phyloP scores from a whole-genome alignment of 768 basidiomycete species.

The Tricholoma sp. region DNA sequence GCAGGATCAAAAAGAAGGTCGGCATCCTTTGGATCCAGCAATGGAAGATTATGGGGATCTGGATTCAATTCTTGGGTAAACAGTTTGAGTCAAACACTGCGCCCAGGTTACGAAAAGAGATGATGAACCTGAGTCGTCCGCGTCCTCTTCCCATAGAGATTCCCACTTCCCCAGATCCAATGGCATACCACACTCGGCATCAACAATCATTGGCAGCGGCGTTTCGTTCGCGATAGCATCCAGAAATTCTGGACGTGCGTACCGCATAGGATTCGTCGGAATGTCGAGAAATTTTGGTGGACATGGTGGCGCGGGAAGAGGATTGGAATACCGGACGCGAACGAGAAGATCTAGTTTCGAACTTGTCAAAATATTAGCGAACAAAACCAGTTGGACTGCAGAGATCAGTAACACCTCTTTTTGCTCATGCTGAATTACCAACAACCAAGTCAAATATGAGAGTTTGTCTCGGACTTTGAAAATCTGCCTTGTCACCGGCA shows the following conservation, averaged over 20 bases:
- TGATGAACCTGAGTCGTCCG: conserved; percentile 53
- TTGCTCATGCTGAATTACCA: conserved; percentile 15
- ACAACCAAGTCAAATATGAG: too few species aligned
- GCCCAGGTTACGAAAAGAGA: not conserved
- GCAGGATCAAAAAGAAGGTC: conserved; percentile 70
- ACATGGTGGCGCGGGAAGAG: conserved; percentile 93
- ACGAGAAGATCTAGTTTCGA: conserved; percentile 88
- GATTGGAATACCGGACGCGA: conserved; percentile 90
- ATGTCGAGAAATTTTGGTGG: conserved; percentile 93
- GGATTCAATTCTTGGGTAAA: conserved; percentile 50
- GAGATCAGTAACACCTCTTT: conserved; percentile 13
- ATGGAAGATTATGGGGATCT: conserved; percentile 49
- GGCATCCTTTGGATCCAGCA: conserved; percentile 70
- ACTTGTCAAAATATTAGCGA: conserved; percentile 14
- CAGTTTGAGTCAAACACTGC: not conserved
- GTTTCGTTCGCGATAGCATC: conserved; percentile 75
- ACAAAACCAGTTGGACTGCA: conserved; percentile 2
- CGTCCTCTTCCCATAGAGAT: conserved; percentile 79
- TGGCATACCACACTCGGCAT: conserved; percentile 96
- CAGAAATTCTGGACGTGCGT: conserved; percentile 82
- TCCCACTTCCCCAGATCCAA: conserved; percentile 82
- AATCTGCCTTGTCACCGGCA: too few species aligned
- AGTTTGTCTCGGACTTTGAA: too few species aligned
- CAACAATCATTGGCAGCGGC: conserved; percentile 92
- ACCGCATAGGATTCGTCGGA: conserved; percentile 84